Evolutionary conservation across 305 asterid genomes (phyloP).

Genomic region (Caryopteris hybrid): DNA sequence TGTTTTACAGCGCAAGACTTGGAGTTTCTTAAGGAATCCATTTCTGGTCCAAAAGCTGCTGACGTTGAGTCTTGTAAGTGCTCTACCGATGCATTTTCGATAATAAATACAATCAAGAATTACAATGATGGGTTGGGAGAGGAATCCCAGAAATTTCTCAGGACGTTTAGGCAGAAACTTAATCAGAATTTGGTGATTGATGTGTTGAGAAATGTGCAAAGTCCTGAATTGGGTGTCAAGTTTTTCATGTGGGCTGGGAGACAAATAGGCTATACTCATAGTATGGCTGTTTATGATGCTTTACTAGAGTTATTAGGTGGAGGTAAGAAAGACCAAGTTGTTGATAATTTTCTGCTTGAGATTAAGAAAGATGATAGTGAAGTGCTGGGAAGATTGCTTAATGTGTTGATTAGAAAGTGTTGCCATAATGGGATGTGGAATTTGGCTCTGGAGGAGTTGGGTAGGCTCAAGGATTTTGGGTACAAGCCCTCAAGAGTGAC

Average conservation of each 20-base stretch:
- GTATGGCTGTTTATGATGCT: conserved; percentile 54
- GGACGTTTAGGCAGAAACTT: conserved; percentile 66
- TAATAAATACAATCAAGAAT: conserved; percentile 35
- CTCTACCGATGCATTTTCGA: conserved; percentile 40
- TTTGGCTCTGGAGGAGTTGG: conserved; percentile 82
- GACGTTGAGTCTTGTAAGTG: conserved; percentile 32
- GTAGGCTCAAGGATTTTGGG: conserved; percentile 81
- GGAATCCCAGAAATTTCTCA: conserved; percentile 65
- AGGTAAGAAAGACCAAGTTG: conserved; percentile 29
- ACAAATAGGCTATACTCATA: conserved; percentile 83
- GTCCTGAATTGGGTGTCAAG: conserved; percentile 63
- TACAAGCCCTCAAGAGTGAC: conserved; percentile 66
- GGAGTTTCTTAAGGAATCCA: conserved; percentile 43
- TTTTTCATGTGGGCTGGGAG: conserved; percentile 96
- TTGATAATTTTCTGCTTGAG: conserved; percentile 42
- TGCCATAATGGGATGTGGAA: conserved; percentile 82
- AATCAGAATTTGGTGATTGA: conserved; percentile 59
- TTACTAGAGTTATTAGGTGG: conserved; percentile 58
- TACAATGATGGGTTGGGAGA: conserved; percentile 63
- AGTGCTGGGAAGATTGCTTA: conserved; percentile 70
- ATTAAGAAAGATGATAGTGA: conserved; percentile 63
- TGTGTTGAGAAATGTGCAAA: conserved; percentile 57
- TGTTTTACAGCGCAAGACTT: conserved; percentile 49
- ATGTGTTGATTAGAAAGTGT: conserved; percentile 69
- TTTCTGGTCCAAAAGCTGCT: conserved; percentile 36